Base-by-base conservation (phyloP, 768 basidiomycete species). In the Thelephora aurantiotincta region DNA sequence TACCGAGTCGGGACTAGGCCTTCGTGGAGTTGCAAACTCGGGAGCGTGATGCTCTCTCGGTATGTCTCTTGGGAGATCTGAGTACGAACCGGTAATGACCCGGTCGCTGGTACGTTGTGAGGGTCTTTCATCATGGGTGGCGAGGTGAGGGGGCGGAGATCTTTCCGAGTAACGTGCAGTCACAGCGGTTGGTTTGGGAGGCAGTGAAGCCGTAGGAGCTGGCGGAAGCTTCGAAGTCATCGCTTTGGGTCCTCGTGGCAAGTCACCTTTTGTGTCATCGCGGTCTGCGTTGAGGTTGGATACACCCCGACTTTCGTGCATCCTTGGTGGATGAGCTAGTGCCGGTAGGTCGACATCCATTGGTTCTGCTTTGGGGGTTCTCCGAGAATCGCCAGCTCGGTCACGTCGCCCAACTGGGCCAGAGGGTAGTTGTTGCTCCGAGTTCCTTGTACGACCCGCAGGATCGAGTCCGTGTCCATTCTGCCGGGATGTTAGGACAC, bases 231-330 rank as follows among this genome's bases (percentile, higher is more conserved):
- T 18, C 38, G 22, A 22, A 14, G 57, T 48, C 65, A 64, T 63
- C 6, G 63, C 63, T 45, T 66, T 50, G 18, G 65, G 63, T 5
- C 57, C 62, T 18, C 52, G 57, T 5, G 54, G 58, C 6, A 51
- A 23, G 43, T 58, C 41, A 11, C 46, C 67, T n/a, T 57, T 63
- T 22, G 33, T 47, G 53, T 54, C 48, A 45, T 50, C 43, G 26
- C 26, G 26, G 26, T 43, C 46, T 38, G 5, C 58, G 55, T 41
- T 66, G 64, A 37, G 61, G 51, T 51, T 68, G 63, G 58, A 61
- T 62, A 4, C 9, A 9, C 26, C 9, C 5, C 26, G 26, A 5
- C 58, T 62, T 26, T 56, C 50, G 18, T 48, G 50, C 1, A 53
- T 35, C 36, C 55, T 47, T 5, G 47, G 35, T 18, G 51, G 45